phyloP scores from a whole-genome alignment of 345 rosid genomes.

The Hypericum perforatum region DNA sequence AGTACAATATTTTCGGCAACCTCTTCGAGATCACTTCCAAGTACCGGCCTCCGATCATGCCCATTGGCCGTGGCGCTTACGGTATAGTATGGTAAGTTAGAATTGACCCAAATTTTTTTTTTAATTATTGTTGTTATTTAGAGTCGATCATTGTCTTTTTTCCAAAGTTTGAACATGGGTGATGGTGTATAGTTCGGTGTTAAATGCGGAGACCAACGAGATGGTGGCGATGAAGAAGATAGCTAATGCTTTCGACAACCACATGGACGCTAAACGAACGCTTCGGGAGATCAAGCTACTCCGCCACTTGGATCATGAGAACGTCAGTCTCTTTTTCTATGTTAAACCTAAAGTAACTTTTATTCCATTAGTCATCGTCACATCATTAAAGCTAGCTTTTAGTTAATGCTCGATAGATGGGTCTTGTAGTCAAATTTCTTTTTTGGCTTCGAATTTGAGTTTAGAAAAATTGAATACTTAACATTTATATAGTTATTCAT shows the following conservation, averaged over 20 bases:
- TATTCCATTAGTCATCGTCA: too few relatives aligned
- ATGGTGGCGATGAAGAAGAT: constrained; percentile 96
- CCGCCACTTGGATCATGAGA: constrained; percentile 94
- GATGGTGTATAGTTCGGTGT: constrained; percentile 53
- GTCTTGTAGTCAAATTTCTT: too few relatives aligned
- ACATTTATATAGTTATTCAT: too few relatives aligned
- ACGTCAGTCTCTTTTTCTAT: constrained; percentile 35
- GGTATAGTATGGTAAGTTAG: constrained; percentile 84
- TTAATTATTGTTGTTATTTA: neutral
- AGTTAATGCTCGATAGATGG: too few relatives aligned
- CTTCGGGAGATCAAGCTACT: constrained; percentile 96
- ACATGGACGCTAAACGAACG: constrained; percentile 97
- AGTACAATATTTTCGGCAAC: constrained; percentile 76
- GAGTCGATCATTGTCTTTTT: neutral
- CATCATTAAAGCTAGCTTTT: too few relatives aligned
- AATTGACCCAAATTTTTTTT: too few relatives aligned
- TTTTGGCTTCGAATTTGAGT: too few relatives aligned
- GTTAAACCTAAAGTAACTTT: too few relatives aligned
- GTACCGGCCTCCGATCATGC: constrained; percentile 85
- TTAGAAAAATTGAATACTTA: too few relatives aligned
- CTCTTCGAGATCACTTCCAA: constrained; percentile 70
- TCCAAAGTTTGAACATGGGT: neutral
- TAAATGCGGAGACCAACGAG: constrained; percentile 89
- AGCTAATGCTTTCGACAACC: constrained; percentile 84
- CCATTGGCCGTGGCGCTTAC: constrained; percentile 96